A percentile compares a stretch with the other conserved stretches of the same genome.
Conservation (phyloP, 768 basidiomycete genomes). For the Rhodotorula paludigena region DNA sequence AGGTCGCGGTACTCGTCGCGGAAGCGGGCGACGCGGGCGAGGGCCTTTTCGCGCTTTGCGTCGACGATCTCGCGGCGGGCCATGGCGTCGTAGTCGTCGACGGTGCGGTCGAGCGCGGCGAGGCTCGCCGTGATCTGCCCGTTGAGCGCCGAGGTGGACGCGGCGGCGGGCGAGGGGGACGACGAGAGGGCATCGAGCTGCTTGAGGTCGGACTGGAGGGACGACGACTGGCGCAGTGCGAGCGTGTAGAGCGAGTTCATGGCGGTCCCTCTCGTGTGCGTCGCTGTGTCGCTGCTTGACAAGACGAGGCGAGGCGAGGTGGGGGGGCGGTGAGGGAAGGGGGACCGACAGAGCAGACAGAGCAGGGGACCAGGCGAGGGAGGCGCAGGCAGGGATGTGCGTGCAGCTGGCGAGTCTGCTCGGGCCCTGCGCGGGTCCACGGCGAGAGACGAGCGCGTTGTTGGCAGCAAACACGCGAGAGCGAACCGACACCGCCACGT, state of each 20-base stretch:
- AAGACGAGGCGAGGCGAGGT: neutral
- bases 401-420: too few species aligned
- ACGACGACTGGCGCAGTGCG: slow-evolving; percentile 84
- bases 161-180: slow-evolving; percentile 51
- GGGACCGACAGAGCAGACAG: too few species aligned
- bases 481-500: too few species aligned
- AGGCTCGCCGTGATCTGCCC: slow-evolving; percentile 97
- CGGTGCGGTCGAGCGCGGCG: slow-evolving; percentile 85
- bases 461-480: too few species aligned
- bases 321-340: neutral
- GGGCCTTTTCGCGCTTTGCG: slow-evolving; percentile 92
- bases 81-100: slow-evolving; percentile 97
- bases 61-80: slow-evolving; percentile 93
- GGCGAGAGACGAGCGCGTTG: too few species aligned
- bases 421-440: too few species aligned
- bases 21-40: slow-evolving; percentile 90
- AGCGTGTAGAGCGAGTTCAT: slow-evolving; percentile 97
- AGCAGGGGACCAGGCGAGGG: too few species aligned
- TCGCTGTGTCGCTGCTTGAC: neutral
- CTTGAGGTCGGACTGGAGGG: slow-evolving; percentile 79
- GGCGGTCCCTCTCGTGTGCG: neutral
- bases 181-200: slow-evolving; percentile 70
- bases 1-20: slow-evolving; percentile 78
- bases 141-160: slow-evolving; percentile 50
- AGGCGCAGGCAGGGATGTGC: too few species aligned